These are phyloP conservation scores for Aspergillus proliferans DNA, from an alignment of 2,329 filamentous ascomycete species.

Conservation along the genomic window DNA sequence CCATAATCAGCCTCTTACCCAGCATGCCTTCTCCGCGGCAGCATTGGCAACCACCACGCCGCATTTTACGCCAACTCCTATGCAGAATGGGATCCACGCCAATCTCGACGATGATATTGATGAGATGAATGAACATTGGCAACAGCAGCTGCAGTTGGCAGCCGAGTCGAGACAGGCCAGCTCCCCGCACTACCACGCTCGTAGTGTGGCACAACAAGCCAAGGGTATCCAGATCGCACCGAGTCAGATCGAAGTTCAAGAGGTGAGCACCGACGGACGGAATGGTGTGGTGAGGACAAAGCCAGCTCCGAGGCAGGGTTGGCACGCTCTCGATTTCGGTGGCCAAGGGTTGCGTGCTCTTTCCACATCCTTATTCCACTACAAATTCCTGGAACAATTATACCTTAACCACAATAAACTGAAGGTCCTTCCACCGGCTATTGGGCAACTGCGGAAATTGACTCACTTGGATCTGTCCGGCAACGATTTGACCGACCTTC, in stretches of 20 bases:
- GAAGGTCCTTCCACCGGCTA: conserved; percentile 66
- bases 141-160: conserved; percentile 74
- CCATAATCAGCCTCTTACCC: conserved; percentile 41
- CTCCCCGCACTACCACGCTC: conserved; percentile 64
- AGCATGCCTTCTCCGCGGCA: conserved; percentile 46
- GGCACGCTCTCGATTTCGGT: conserved; percentile 89
- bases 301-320: conserved; percentile 61
- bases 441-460: conserved; percentile 76
- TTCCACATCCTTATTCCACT: conserved; percentile 72
- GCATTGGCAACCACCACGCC: conserved; percentile 44
- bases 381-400: conserved; percentile 82
- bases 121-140: conserved; percentile 69
- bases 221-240: conserved; percentile 42
- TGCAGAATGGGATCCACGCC: conserved; percentile 55
- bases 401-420: conserved; percentile 94
- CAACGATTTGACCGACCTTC: conserved; percentile 76
- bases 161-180: conserved; percentile 66
- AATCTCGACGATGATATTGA: conserved; percentile 51
- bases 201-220: conserved; percentile 41
- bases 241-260: conserved; percentile 45
- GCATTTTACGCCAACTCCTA: conserved; percentile 53
- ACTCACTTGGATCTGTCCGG: conserved; percentile 80
- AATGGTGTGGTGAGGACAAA: conserved; percentile 61
- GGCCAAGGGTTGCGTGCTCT: conserved; percentile 90
- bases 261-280: conserved; percentile 49